These are phyloP conservation scores for Coemansia umbellata DNA, from an alignment of 192 early-diverging fungal genomes.

Conservation along the genomic window DNA sequence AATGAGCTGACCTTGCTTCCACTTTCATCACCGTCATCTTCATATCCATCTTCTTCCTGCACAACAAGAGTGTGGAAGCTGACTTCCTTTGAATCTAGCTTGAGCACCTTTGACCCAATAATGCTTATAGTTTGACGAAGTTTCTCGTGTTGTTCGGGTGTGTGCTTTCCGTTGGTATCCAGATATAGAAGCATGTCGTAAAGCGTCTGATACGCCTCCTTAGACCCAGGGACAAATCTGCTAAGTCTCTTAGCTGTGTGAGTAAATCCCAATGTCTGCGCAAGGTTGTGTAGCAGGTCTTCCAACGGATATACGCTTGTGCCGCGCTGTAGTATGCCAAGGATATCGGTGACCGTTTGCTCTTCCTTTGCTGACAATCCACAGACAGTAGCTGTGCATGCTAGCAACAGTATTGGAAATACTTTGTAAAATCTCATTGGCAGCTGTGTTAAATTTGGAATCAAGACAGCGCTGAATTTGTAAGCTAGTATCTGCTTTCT, in stretches of 20 bases:
- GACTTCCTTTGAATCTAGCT: slow-evolving; percentile 21
- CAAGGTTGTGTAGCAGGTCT: slow-evolving; percentile 31
- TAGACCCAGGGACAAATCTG: slow-evolving; percentile 16
- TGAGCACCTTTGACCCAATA: slow-evolving; percentile 29
- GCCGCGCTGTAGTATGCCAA: slow-evolving; percentile 25
- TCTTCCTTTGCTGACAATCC: slow-evolving; percentile 29
- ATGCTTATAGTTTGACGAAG: slow-evolving; percentile 23
- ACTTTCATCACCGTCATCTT: neutral
- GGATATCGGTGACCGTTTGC: slow-evolving; percentile 20
- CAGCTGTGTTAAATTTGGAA: too few relatives aligned
- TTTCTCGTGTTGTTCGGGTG: slow-evolving; percentile 28
- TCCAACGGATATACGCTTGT: slow-evolving; percentile 39
- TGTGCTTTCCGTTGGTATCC: slow-evolving; percentile 35
- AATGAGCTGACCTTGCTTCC: neutral
- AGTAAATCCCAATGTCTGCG: slow-evolving; percentile 16
- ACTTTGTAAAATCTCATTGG: slow-evolving; percentile 13
- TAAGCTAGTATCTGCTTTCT: too few relatives aligned
- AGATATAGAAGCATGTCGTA: slow-evolving; percentile 40
- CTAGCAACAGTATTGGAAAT: slow-evolving; percentile 4
- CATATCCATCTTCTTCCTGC: slow-evolving; percentile 26
- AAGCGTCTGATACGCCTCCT: slow-evolving; percentile 21
- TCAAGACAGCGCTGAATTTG: neutral
- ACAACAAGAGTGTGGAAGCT: slow-evolving; percentile 22
- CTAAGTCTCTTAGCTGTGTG: slow-evolving; percentile 26
- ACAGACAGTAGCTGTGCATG: neutral